Evolutionary conservation across 202 grass and related monocot species (phyloP), one percentile per base, ranked within the genome.

Genomic region (Digitaria exilis): DNA sequence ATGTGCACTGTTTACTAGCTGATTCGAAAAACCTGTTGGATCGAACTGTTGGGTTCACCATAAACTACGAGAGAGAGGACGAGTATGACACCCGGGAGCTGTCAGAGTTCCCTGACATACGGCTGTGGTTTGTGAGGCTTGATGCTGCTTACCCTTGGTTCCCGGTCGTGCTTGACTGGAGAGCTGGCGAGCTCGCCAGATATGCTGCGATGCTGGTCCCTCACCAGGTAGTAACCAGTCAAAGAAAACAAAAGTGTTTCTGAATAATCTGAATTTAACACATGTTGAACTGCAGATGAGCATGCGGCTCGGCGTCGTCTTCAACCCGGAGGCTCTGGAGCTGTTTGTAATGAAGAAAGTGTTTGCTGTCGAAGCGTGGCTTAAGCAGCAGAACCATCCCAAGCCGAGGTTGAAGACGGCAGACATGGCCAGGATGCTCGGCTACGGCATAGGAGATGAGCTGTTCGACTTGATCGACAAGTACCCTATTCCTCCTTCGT

Each of bases 91-190:
- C 81, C 5, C 67, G 90, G 12, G 95, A 97, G 62, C 60, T 97
- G 21, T 95, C 92, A 34, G 95, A 97, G 55, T 64, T 94, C 5
- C 92, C 95, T 0, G 92, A 97, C 11, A 86, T 93, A 57, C 85
- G 95, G 68, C 88, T 97, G 16, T 97, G 95, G 92, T 97, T 97
- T 31, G 92, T 97, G 82, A 82, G 95, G 76, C 88, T 97, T 10
- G 95, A 97, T 78, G 87, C 92, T 8, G 83, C 56, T 76, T 95
- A 93, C 79, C 95, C 95, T 18, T 97, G 95, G 95, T 89, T 97
- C 37, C 95, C 95, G 1, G 95, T 95, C 51, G 86, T 97, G 16
- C 88, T 97, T 58, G 95, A 97, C 67, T 97, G 95, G 95, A 91
- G 95, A 93, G 95, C 92, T 13, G 92, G 92, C 0, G 95, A 97